Conservation (phyloP, 192 early-diverging fungal species). For the Coemansia erecta region DNA sequence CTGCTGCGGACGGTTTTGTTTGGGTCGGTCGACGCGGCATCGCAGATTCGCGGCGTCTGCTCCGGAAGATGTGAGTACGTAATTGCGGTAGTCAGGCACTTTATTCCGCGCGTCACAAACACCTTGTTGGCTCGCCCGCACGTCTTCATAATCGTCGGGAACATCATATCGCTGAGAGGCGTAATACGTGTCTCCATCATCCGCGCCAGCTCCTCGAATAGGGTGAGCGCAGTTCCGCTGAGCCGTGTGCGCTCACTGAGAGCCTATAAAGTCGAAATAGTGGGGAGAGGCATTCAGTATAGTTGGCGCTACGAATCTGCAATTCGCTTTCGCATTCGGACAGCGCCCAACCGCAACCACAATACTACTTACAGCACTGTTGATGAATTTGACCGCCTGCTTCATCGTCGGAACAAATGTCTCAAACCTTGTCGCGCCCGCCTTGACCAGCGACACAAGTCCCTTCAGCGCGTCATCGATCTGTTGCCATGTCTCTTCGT, state of each 20-base stretch:
- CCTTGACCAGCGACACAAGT: slow-evolving; percentile 46
- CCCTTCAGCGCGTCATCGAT: slow-evolving; percentile 61
- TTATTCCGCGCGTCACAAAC: slow-evolving; percentile 61
- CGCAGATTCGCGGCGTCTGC: slow-evolving; percentile 57
- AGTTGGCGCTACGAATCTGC: too few relatives aligned
- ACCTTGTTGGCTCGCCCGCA: slow-evolving; percentile 76
- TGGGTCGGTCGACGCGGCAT: slow-evolving; percentile 51
- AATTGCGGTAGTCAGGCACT: slow-evolving; percentile 63
- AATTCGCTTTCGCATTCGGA: neutral
- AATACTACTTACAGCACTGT: slow-evolving; percentile 52
- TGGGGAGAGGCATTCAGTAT: neutral
- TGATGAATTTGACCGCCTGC: slow-evolving; percentile 50
- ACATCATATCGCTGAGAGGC: slow-evolving; percentile 59
- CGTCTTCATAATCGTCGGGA: slow-evolving; percentile 60
- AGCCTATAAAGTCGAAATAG: slow-evolving; percentile 52
- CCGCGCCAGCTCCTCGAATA: slow-evolving; percentile 64
- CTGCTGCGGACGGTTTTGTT: slow-evolving; percentile 64
- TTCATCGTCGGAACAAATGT: slow-evolving; percentile 53
- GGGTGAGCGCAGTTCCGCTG: slow-evolving; percentile 63
- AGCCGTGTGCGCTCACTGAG: slow-evolving; percentile 73
- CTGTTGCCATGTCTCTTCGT: slow-evolving; percentile 67
- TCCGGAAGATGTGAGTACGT: slow-evolving; percentile 56
- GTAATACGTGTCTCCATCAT: slow-evolving; percentile 63
- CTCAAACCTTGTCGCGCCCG: slow-evolving; percentile 43
- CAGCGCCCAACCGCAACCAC: neutral